Conservation (phyloP, 371 early-diverging fungal species). For the Lichtheimia hyalospora region DNA sequence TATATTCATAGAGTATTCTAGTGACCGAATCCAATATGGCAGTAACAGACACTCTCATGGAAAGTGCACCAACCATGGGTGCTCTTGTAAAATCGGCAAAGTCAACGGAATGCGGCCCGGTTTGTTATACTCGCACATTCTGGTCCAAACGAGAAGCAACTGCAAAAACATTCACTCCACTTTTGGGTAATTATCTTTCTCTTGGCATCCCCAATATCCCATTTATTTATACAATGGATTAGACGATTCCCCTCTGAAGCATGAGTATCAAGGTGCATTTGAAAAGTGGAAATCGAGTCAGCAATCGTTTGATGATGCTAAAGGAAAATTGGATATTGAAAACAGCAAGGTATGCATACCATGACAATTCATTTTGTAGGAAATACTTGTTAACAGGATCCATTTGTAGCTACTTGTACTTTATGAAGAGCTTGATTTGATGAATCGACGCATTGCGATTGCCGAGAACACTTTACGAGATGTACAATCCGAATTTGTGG, state of each 20-base stretch:
- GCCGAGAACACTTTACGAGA: conserved; percentile 11
- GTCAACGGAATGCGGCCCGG: neutral
- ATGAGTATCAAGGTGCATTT: conserved; percentile 12
- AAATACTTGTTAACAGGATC: neutral
- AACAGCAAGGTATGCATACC: conserved; percentile 9
- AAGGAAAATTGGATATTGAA: neutral
- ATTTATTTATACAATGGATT: neutral
- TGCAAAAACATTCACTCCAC: conserved; percentile 6
- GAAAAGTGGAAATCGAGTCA: conserved; percentile 11
- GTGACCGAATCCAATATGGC: neutral
- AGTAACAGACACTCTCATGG: neutral
- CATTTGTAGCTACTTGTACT: conserved; percentile 11
- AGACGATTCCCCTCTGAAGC: conserved; percentile 1
- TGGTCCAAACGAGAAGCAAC: conserved; percentile 2
- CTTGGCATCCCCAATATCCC: neutral
- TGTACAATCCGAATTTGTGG: conserved; percentile 12
- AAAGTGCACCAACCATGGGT: conserved; percentile 6
- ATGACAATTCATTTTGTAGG: neutral
- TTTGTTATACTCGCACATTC: conserved; percentile 2
- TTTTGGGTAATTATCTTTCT: conserved; percentile 9
- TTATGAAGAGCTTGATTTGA: conserved; percentile 14
- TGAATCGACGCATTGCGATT: conserved; percentile 1
- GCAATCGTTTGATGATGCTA: conserved; percentile 1
- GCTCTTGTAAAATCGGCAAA: neutral
- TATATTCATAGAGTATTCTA: too few relatives aligned